A percentile compares a stretch with the other conserved stretches of the same genome.
These are phyloP conservation scores for Ogataea philodendri DNA, from an alignment of 805 yeast genomes.

Conservation along the genomic window DNA sequence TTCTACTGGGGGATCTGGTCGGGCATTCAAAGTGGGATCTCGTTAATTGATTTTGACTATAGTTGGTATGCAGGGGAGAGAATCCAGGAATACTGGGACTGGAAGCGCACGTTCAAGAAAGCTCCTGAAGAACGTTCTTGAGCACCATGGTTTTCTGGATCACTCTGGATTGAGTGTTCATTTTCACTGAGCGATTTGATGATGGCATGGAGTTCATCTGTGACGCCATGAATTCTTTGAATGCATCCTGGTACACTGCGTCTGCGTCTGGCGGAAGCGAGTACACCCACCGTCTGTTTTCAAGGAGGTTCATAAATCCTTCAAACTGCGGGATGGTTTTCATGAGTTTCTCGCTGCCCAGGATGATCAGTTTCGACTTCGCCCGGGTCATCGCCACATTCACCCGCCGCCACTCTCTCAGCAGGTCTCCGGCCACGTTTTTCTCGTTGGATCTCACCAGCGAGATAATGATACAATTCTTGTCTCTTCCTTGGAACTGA, in stretches of 20 bases:
- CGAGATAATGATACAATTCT: slow-evolving; percentile 86
- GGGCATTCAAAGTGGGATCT: slow-evolving; percentile 65
- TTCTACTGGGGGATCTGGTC: slow-evolving; percentile 88
- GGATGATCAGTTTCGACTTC: slow-evolving; percentile 71
- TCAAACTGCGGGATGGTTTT: slow-evolving; percentile 48
- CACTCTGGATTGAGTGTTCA: slow-evolving; percentile 16
- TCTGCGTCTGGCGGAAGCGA: slow-evolving; percentile 48
- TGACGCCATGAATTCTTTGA: slow-evolving; percentile 12
- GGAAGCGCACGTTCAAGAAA: slow-evolving; percentile 45
- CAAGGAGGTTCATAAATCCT: slow-evolving; percentile 59
- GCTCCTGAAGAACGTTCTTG: slow-evolving; percentile 21
- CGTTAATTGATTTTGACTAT: slow-evolving; percentile 72
- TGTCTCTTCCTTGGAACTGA: slow-evolving; percentile 94
- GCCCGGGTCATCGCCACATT: slow-evolving; percentile 96
- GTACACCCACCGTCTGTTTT: slow-evolving; percentile 61
- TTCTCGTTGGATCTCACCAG: slow-evolving; percentile 77
- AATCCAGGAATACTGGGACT: slow-evolving; percentile 64
- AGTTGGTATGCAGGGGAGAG: slow-evolving; percentile 56
- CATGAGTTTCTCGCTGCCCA: slow-evolving; percentile 75
- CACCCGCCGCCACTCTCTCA: slow-evolving; percentile 86
- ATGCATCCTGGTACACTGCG: slow-evolving; percentile 31
- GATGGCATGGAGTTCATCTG: slow-evolving; percentile 1
- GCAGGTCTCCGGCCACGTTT: slow-evolving; percentile 67
- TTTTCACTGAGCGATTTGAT: slow-evolving; percentile 9
- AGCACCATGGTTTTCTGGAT: slow-evolving; percentile 19